These are phyloP conservation scores for Penicillium sp. DNA, from an alignment of 2,329 filamentous ascomycete species.

Conservation along the genomic window DNA sequence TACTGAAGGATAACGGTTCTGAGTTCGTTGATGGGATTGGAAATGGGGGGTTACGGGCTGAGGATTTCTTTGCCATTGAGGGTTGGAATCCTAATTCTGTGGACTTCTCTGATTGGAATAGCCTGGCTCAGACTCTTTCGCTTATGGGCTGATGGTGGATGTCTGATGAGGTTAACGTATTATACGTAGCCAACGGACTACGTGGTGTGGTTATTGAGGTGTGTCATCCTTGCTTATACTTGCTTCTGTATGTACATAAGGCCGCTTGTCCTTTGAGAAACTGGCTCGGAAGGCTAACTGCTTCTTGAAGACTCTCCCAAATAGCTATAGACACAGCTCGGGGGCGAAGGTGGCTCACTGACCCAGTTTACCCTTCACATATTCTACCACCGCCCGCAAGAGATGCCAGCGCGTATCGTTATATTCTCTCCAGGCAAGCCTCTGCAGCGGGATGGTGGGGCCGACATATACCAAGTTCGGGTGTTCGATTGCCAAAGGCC, in stretches of 20 bases:
- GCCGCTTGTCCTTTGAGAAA: background rate
- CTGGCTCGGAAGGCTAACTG: no score
- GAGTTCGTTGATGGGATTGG: background rate
- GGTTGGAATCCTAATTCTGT: constrained; percentile 20
- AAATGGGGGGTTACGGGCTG: background rate
- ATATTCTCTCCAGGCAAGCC: constrained; percentile 11
- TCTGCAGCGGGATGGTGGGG: constrained; percentile 15
- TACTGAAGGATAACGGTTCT: background rate
- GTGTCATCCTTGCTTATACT: background rate
- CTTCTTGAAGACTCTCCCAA: background rate
- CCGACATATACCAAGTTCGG: constrained; percentile 30
- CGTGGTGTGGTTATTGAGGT: background rate
- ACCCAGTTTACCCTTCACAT: constrained; percentile 4
- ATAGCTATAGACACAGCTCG: background rate
- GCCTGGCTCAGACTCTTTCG: constrained; percentile 14
- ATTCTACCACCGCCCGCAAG: constrained; percentile 8
- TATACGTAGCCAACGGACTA: no score
- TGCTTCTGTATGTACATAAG: background rate
- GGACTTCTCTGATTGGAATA: constrained; percentile 23
- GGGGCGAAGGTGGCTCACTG: background rate
- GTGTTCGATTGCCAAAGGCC: constrained; percentile 30
- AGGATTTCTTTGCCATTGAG: constrained; percentile 12
- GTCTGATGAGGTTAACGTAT: no score
- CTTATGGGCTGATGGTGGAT: background rate
- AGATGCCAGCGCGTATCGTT: constrained; percentile 7